Percentiles rank a stretch among this genome's conserved stretches.
phyloP scores from a whole-genome alignment of 495 filamentous ascomycete species.

The Bacidia rubella region DNA sequence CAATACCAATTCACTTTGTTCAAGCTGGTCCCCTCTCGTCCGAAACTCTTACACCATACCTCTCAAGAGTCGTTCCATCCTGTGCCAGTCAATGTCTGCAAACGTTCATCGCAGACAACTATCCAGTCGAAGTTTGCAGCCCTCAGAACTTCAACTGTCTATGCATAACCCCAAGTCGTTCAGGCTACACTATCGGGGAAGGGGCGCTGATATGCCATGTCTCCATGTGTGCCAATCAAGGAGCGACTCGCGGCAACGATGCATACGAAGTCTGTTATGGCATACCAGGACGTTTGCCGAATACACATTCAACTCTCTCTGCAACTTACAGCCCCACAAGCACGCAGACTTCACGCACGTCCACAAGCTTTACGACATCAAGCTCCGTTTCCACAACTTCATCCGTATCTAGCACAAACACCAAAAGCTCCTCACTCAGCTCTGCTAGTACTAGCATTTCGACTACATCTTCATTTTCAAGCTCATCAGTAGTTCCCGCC shows the following conservation, averaged over 20 bases:
- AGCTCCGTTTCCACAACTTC: constrained; percentile 7
- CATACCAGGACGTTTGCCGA: constrained; percentile 10
- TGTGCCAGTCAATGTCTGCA: constrained; percentile 51
- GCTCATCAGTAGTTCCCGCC: not conserved
- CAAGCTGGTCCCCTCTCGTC: constrained; percentile 15
- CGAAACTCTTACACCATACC: constrained; percentile 15
- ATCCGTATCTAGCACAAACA: constrained; percentile 2
- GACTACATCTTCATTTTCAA: not conserved
- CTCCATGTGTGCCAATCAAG: constrained; percentile 24
- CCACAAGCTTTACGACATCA: not conserved
- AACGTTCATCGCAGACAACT: constrained; percentile 48
- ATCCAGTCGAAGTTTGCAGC: constrained; percentile 35
- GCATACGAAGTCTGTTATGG: constrained; percentile 13
- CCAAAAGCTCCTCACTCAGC: not conserved
- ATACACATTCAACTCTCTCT: constrained; percentile 16
- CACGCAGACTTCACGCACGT: not conserved
- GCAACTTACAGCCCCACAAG: not conserved
- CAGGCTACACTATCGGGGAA: constrained; percentile 58
- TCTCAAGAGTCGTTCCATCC: constrained; percentile 37
- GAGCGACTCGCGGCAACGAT: not conserved
- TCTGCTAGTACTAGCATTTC: constrained; percentile 6
- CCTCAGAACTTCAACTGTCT: constrained; percentile 43
- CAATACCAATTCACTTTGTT: constrained; percentile 18
- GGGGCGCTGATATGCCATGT: constrained; percentile 49
- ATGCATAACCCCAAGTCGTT: constrained; percentile 42